Base-by-base conservation (phyloP, 2,329 filamentous ascomycete genomes). In the Bipolaris victoriae region DNA sequence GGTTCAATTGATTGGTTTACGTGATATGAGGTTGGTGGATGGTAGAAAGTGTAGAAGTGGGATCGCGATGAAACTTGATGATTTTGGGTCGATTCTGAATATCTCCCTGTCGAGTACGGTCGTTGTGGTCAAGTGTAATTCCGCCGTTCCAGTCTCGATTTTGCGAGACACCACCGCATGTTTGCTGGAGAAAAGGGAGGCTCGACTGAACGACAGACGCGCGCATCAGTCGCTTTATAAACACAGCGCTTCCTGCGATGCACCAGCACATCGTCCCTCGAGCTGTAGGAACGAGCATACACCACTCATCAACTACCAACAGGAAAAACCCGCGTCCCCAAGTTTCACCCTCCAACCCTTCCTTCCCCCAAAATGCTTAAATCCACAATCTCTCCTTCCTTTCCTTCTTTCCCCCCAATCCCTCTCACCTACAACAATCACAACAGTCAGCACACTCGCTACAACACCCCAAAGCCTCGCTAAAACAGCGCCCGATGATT, bases 401-500 rank as follows among this genome's bases (percentile, higher is more conserved):
- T 31, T 9, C n/a, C 7, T 6, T 10, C 7, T 6, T 10, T 20
- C 26, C 16, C 15, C 15, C n/a, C 15, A 6, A 31, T 2, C 43
- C n/a, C 3, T 5, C 16, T 33, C 43, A 33, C 26, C 20, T 29
- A 26, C 26, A 46, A 16, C 58, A 59, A 11, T 20, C 31, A 29
- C 46, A 48, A 29, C 57, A 45, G 6, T 24, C 24, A 16, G 43
- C 40, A 3, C 51, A 50, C 13, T 49, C 57, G 1, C 4, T 9
- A n/a, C 48, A 50, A 3, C 48, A 51, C 13, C 20, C 50, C 26
- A 29, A 3, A 2, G 7, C 37, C 41, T 2, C 35, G n/a, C 20
- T n/a, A 9, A 22, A 13, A 52, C 40, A 20, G 55, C 1, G 11
- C n/a, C 41, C 33, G 11, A 61, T 16, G 10, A 16, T 16, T 3